These are phyloP conservation scores for Phytophthora nicotianae DNA, from an alignment of 352 stramenopile species.

Conservation along the genomic window DNA sequence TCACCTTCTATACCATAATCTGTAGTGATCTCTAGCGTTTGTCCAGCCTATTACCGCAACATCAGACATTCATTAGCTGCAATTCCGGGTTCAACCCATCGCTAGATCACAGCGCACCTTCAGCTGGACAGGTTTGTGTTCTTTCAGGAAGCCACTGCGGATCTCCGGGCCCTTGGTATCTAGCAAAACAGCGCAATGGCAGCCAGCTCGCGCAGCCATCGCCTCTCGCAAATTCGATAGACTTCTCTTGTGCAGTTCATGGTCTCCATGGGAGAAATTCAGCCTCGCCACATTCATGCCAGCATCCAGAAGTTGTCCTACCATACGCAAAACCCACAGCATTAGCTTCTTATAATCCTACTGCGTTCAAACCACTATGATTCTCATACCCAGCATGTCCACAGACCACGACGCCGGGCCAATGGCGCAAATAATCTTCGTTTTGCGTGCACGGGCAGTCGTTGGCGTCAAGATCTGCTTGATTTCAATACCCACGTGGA, in stretches of 20 bases:
- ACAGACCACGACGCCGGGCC: slow-evolving; percentile 97
- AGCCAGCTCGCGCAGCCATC: slow-evolving; percentile 67
- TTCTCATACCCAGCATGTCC: slow-evolving; percentile 89
- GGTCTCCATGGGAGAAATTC: slow-evolving; percentile 99
- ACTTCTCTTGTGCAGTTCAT: slow-evolving; percentile 91
- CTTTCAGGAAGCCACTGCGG: slow-evolving; percentile 86
- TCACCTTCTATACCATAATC: slow-evolving; percentile 88
- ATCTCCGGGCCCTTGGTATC: slow-evolving; percentile 99
- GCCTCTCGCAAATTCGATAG: slow-evolving; percentile 90
- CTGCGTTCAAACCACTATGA: neutral
- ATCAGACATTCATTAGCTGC: slow-evolving; percentile 4
- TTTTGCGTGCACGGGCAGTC: slow-evolving; percentile 79
- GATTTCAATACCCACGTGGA: slow-evolving; percentile 70
- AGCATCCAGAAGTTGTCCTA: slow-evolving; percentile 73
- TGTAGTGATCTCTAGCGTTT: slow-evolving; percentile 90
- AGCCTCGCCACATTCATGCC: slow-evolving; percentile 98
- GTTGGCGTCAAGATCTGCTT: slow-evolving; percentile 76
- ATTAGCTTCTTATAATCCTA: slow-evolving; percentile 5
- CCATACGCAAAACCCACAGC: neutral
- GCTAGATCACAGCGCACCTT: slow-evolving; percentile 35
- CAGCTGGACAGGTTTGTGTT: slow-evolving; percentile 71
- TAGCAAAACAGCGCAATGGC: slow-evolving; percentile 93
- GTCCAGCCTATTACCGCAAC: slow-evolving; percentile 46
- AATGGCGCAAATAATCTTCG: slow-evolving; percentile 99
- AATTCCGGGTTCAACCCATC: slow-evolving; percentile 9